A percentile compares a stretch with the other conserved stretches of the same genome.
Evolutionary conservation across 371 early-diverging fungal genomes (phyloP).

Genomic region (Mortierella sp.): DNA sequence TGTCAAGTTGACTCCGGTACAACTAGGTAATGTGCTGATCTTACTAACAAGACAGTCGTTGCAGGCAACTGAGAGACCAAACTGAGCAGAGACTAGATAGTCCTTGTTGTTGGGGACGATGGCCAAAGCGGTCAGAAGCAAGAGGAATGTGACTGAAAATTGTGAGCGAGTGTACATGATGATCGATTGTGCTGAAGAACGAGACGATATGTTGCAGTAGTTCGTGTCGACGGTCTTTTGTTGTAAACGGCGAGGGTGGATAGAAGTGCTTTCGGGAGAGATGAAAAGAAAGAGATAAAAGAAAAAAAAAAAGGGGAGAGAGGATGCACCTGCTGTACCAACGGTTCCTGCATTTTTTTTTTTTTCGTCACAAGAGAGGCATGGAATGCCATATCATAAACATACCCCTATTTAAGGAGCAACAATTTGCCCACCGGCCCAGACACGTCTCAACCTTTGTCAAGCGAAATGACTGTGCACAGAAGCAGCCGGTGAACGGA

Average conservation of each 20-base stretch:
- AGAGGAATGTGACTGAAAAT: conserved; percentile 4
- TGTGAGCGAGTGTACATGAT: conserved; percentile 23
- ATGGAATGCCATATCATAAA: neutral
- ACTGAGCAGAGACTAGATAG: conserved; percentile 30
- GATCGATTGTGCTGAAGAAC: neutral
- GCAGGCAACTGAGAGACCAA: conserved; percentile 38
- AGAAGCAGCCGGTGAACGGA: too few species aligned
- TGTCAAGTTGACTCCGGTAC: conserved; percentile 35
- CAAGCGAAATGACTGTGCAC: too few species aligned
- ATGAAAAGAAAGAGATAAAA: neutral
- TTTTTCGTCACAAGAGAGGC: too few species aligned
- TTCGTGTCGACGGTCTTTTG: neutral
- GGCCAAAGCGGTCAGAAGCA: conserved; percentile 16
- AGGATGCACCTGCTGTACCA: neutral
- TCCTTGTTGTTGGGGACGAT: neutral
- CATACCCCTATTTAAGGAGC: conserved; percentile 2
- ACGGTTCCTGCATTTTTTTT: neutral
- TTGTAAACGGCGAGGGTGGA: too few species aligned
- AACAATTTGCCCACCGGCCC: neutral
- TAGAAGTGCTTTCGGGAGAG: neutral
- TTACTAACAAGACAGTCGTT: conserved; percentile 29
- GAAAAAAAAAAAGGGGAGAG: too few species aligned
- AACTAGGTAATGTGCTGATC: conserved; percentile 22
- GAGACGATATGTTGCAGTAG: neutral
- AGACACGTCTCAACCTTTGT: neutral